Evolutionary conservation across 345 rosid species (phyloP), one percentile per base, ranked within the genome.

Genomic region (Kandelia obovata): DNA sequence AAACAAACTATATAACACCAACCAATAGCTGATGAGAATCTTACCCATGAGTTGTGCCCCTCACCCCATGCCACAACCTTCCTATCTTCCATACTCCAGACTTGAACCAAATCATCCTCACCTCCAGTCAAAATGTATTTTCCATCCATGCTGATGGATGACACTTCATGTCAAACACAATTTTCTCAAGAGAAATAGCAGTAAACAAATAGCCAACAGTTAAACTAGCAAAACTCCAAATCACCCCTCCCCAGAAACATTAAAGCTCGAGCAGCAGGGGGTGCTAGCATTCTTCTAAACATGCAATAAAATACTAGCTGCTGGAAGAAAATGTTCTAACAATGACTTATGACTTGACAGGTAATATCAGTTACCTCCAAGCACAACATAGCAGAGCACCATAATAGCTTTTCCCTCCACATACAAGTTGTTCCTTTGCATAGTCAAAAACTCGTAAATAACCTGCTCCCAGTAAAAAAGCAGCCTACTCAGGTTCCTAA

Each of bases 41-140:
- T 77, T 85, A 96, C 99, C 99, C 99, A 96, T 8, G 99, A 96
- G 72, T 90, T 96, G 79, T 96, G 99, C 58, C 99, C 99, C 79
- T 92, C 99, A 39, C 99, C 99, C 98, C 98, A 92, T 3, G 98
- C 99, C 69, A 96, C 99, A 61, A 96, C 96, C 79, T 96, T 96
- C 43, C 96, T 84, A 73, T 92, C 99, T 69, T 92, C 99, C 96
- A 92, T 89, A 75, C 99, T 92, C 99, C 99, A 96, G 47, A 96
- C 96, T 82, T 92, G 98, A 82, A 96, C 98, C 75, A 96, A 78
- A 79, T 96, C 99, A 79, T 96, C 99, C 84, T 96, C 99, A 66
- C 99, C 99, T 58, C 99, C 99, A 30, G 98, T 89, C 82, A 96
- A 82, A 74, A 96, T 80, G 79, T 96, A 96, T 76, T 96, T 96